Percentiles rank a stretch among this genome's conserved stretches.
Evolutionary conservation across 805 yeast genomes (phyloP).

Genomic region (Hyphopichia homilentoma): DNA sequence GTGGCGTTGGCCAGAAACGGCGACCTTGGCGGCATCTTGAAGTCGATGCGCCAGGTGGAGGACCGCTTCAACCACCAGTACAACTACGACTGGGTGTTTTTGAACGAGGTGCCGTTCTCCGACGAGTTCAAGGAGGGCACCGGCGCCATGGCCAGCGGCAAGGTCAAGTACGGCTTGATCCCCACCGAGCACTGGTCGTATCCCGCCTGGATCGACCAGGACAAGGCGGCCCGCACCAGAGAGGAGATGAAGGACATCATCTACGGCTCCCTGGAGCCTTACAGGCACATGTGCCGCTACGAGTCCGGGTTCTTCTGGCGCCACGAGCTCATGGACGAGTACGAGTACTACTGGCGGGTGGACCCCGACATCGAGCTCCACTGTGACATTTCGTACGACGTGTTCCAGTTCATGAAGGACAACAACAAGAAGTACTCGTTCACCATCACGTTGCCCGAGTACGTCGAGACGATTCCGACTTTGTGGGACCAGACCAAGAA

Average conservation of each 20-base stretch:
- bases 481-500: too few species aligned
- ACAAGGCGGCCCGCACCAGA: slow-evolving; percentile 64
- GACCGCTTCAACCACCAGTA: slow-evolving; percentile 81
- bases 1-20: slow-evolving; percentile 77
- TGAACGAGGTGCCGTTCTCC: slow-evolving; percentile 81
- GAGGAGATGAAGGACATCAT: slow-evolving; percentile 57
- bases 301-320: slow-evolving; percentile 88
- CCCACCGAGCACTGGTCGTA: slow-evolving; percentile 86
- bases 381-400: slow-evolving; percentile 85
- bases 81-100: slow-evolving; percentile 92
- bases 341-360: slow-evolving; percentile 92
- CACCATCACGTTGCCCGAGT: too few species aligned
- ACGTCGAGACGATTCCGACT: too few species aligned
- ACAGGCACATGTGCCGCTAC: slow-evolving; percentile 91
- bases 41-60: slow-evolving; percentile 73
- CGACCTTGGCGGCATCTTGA: slow-evolving; percentile 60
- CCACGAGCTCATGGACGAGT: slow-evolving; percentile 70
- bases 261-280: slow-evolving; percentile 71
- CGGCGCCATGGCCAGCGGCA: slow-evolving; percentile 67
- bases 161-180: slow-evolving; percentile 70
- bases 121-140: slow-evolving; percentile 77
- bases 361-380: slow-evolving; percentile 79
- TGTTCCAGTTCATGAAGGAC: slow-evolving; percentile 75
- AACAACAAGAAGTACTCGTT: slow-evolving; percentile 82
- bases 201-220: slow-evolving; percentile 78